Percentiles rank a stretch among this genome's conserved stretches.
These are phyloP conservation scores for Phylloporus sp. DNA, from an alignment of 768 basidiomycete species.

Conservation along the genomic window DNA sequence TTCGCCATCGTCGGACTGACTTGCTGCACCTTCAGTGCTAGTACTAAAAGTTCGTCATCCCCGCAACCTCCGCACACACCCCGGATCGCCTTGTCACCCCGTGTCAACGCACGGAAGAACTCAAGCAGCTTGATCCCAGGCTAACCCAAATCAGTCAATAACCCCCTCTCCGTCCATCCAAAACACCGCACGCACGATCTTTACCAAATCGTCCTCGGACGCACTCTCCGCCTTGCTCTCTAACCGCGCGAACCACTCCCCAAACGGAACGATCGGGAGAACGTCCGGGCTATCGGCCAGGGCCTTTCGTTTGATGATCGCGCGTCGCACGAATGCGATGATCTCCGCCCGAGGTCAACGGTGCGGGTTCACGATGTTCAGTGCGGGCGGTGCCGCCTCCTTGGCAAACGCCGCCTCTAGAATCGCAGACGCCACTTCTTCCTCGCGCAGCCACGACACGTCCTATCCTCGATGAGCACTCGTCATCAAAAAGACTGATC, in stretches of 20 bases:
- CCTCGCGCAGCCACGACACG: constrained; percentile 41
- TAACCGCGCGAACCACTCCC: constrained; percentile 32
- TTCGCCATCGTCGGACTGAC: constrained; percentile 22
- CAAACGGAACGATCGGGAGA: constrained; percentile 32
- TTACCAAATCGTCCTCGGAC: constrained; percentile 23
- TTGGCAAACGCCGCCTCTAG: constrained; percentile 25
- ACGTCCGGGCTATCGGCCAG: background rate
- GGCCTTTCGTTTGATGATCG: constrained; percentile 12
- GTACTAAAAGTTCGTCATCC: constrained; percentile 22
- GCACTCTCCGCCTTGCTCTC: constrained; percentile 17
- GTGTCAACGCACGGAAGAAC: constrained; percentile 27
- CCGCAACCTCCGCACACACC: constrained; percentile 11
- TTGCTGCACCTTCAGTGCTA: background rate
- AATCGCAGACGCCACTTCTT: constrained; percentile 33
- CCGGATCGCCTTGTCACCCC: constrained; percentile 13
- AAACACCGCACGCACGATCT: constrained; percentile 26
- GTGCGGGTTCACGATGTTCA: constrained; percentile 39
- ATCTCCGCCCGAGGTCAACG: constrained; percentile 31
- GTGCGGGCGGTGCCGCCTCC: constrained; percentile 14
- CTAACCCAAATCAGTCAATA: constrained; percentile 7
- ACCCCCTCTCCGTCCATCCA: background rate
- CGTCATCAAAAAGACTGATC: background rate
- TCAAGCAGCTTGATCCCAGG: constrained; percentile 34
- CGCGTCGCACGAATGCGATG: constrained; percentile 22
- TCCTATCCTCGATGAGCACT: constrained; percentile 18